Evolutionary conservation across 208 protist species (phyloP), one percentile per base, ranked within the genome.

Genomic region (Trypanosoma scelopori): DNA sequence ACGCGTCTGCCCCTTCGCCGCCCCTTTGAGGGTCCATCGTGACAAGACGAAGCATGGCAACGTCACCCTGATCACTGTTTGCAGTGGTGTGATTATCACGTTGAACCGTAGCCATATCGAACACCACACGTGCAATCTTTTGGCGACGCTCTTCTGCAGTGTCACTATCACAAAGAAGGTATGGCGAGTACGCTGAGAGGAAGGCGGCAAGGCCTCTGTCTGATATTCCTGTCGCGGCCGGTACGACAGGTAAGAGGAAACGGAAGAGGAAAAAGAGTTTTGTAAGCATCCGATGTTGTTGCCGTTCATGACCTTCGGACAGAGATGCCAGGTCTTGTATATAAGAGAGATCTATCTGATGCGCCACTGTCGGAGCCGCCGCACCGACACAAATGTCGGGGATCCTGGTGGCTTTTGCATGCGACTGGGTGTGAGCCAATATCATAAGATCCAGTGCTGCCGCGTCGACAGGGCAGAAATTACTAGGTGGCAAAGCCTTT

Each of bases 171-270:
- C 16, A 0, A 18, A 22, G 15, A 63, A 55, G 30, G n/a, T n/a
- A 50, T 27, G 65, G 47, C 16, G 18, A 11, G 42, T 73, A 61
- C 12, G 20, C 18, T 11, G 43, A 55, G 28, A 94, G 74, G 51
- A 90, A 87, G 12, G 56, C 59, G 12, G 41, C 23, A 37, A 94
- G 79, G 16, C 57, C 56, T 9, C 39, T 53, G 18, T 78, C 43
- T 5, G 15, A n/a, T 22, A 94, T 65, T 4, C 9, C 7, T 3
- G 85, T 94, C 13, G 51, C 58, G 27, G 79, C 75, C 4, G 88
- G 82, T 30, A 91, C 53, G 28, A 94, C 39, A 3, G 88, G 88
- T 9, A 94, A 73, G 0, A 94, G 62, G 55, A 86, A 87, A 18
- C 85, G 75, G 49, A 83, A 86, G 11, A 74, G 37, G 65, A 69